Conservation (phyloP, 1,284 basidiomycete genomes). For the Puccinia novopanici region DNA sequence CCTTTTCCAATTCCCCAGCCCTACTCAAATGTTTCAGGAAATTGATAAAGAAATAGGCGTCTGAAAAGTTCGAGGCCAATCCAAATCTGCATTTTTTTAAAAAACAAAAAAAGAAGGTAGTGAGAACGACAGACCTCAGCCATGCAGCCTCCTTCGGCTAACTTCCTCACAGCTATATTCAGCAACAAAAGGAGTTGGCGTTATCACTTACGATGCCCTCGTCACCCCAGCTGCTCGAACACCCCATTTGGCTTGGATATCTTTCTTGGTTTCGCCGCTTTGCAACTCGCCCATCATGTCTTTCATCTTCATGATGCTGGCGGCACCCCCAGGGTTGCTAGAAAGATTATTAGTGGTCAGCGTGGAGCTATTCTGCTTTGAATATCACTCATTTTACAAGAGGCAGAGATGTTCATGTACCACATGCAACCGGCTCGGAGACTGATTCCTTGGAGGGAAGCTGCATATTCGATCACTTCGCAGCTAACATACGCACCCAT, state of each 20-base stretch:
- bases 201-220: constrained; percentile 34
- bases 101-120: background rate
- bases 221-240: constrained; percentile 44
- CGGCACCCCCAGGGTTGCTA: constrained; percentile 43
- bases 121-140: too few species aligned
- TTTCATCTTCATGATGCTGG: constrained; percentile 41
- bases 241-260: constrained; percentile 45
- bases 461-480: constrained; percentile 45
- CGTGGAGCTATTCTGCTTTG: background rate
- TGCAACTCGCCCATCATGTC: constrained; percentile 34
- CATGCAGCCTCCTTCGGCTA: too few species aligned
- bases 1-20: constrained; percentile 13
- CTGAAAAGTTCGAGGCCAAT: constrained; percentile 38
- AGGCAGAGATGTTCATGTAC: constrained; percentile 15
- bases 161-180: background rate
- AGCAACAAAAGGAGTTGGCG: background rate
- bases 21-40: constrained; percentile 28
- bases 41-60: constrained; percentile 28
- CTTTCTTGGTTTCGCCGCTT: constrained; percentile 47
- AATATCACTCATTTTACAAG: background rate
- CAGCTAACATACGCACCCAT: constrained; percentile 37
- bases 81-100: constrained; percentile 21
- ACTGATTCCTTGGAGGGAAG: constrained; percentile 38
- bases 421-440: constrained; percentile 43
- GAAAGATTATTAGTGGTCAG: background rate